A percentile compares a stretch with the other conserved stretches of the same genome.
Conservation (phyloP, 1,284 basidiomycete genomes). For the Pascua guehoae region DNA sequence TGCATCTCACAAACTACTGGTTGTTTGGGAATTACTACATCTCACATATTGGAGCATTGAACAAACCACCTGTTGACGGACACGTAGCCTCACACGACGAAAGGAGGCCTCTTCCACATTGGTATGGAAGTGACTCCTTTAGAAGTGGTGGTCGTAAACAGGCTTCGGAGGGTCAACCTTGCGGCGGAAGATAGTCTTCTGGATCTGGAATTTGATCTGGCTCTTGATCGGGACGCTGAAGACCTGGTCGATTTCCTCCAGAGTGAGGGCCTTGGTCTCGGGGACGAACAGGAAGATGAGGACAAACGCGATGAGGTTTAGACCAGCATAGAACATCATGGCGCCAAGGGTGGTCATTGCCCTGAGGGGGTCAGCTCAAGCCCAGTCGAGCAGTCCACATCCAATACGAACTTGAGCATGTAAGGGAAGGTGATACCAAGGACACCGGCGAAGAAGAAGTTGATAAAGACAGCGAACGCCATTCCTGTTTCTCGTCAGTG, state of each 20-base stretch:
- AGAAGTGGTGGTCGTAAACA: too few species aligned
- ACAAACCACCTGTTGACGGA: too few species aligned
- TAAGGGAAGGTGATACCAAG: constrained; percentile 57
- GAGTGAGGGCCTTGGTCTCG: constrained; percentile 32
- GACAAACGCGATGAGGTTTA: constrained; percentile 28
- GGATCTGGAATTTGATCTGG: constrained; percentile 27
- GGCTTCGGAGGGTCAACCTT: too few species aligned
- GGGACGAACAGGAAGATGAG: constrained; percentile 34
- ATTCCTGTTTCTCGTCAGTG: constrained; percentile 40
- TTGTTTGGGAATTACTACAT: too few species aligned
- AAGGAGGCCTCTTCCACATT: too few species aligned
- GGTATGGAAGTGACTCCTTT: too few species aligned
- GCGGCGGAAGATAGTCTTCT: too few species aligned
- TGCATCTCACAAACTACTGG: too few species aligned
- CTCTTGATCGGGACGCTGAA: constrained; percentile 29
- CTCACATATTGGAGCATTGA: too few species aligned
- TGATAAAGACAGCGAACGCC: constrained; percentile 52
- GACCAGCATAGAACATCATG: constrained; percentile 31
- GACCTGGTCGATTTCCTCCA: constrained; percentile 41
- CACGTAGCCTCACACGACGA: too few species aligned
- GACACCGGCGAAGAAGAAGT: constrained; percentile 28
- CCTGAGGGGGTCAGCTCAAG: constrained; percentile 60
- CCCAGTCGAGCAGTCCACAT: constrained; percentile 23
- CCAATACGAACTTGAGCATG: constrained; percentile 35
- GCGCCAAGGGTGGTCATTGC: constrained; percentile 52